phyloP scores from a whole-genome alignment of 495 filamentous ascomycete genomes.

The Penicillium pancosmium region DNA sequence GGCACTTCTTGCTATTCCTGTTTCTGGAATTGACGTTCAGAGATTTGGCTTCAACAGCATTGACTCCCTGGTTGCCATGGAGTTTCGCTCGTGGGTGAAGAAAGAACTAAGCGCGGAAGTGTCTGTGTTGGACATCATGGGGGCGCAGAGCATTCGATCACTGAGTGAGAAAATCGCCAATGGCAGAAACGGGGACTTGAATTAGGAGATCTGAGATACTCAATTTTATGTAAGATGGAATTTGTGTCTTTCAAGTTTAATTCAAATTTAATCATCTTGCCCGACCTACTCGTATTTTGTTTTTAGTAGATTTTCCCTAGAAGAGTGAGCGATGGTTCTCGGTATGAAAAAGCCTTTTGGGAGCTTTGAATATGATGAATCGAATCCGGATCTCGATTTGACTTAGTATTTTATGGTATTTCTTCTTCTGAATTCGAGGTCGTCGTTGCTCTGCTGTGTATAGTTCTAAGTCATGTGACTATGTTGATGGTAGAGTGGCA shows the following conservation, averaged over 20 bases:
- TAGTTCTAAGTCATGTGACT: constrained; percentile 1
- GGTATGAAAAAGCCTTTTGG: too few species aligned
- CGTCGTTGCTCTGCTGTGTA: neutral
- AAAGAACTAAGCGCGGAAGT: constrained; percentile 40
- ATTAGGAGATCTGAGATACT: neutral
- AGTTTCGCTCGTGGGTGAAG: constrained; percentile 49
- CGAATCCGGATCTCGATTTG: neutral
- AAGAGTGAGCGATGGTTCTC: too few species aligned
- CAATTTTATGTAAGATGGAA: neutral
- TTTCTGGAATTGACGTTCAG: constrained; percentile 42
- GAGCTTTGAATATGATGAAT: too few species aligned
- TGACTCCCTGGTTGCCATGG: constrained; percentile 52
- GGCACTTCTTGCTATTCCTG: constrained; percentile 33
- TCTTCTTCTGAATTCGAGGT: neutral
- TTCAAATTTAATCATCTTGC: too few species aligned
- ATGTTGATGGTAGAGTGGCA: constrained; percentile 5
- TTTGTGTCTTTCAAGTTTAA: too few species aligned
- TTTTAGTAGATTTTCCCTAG: too few species aligned
- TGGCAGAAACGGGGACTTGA: constrained; percentile 1
- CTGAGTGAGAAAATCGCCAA: constrained; percentile 30
- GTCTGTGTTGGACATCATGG: constrained; percentile 43
- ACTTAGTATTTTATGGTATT: neutral
- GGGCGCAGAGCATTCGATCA: constrained; percentile 26
- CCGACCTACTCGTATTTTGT: too few species aligned
- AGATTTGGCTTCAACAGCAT: constrained; percentile 39